These are phyloP conservation scores for Claviceps citrina DNA, from an alignment of 2,329 filamentous ascomycete genomes.

Conservation along the genomic window DNA sequence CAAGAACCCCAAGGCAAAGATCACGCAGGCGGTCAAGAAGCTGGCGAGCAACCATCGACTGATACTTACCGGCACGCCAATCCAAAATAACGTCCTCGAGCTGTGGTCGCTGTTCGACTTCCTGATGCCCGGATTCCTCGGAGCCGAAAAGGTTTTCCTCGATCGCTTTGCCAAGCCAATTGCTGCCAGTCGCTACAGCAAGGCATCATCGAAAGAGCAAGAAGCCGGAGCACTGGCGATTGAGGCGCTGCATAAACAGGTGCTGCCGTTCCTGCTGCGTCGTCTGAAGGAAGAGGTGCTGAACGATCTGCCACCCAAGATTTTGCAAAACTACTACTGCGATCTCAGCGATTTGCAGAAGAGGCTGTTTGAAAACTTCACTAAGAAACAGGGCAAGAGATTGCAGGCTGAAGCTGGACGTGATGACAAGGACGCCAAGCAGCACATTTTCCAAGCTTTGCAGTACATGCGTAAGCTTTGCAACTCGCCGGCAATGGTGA, in stretches of 20 bases:
- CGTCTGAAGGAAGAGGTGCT: constrained; percentile 96
- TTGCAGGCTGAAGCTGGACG: constrained; percentile 70
- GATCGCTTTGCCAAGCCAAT: constrained; percentile 93
- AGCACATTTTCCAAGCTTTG: constrained; percentile 96
- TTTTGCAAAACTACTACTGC: constrained; percentile 98
- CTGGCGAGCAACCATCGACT: constrained; percentile 84
- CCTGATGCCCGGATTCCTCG: constrained; percentile 94
- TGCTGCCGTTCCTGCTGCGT: constrained; percentile 86
- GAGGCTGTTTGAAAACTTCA: constrained; percentile 93
- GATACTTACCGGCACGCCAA: constrained; percentile 91
- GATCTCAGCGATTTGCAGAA: constrained; percentile 89
- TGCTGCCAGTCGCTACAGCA: constrained; percentile 84
- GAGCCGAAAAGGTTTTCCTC: constrained; percentile 86
- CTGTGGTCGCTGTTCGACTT: constrained; percentile 98
- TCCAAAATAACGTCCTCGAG: constrained; percentile 94
- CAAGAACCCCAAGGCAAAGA: constrained; percentile 97
- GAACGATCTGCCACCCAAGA: constrained; percentile 92
- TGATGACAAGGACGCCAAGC: constrained; percentile 83
- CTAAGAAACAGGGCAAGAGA: constrained; percentile 80
- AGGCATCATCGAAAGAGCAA: constrained; percentile 95
- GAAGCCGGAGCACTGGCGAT: constrained; percentile 92
- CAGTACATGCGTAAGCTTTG: constrained; percentile 99
- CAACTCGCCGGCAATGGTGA: constrained; percentile 90
- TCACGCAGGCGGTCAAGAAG: constrained; percentile 80
- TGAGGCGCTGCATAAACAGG: constrained; percentile 96